Percentiles rank a stretch among this genome's conserved stretches.
Evolutionary conservation across 352 stramenopile genomes (phyloP).

Genomic region (Globisporangium nagaii): DNA sequence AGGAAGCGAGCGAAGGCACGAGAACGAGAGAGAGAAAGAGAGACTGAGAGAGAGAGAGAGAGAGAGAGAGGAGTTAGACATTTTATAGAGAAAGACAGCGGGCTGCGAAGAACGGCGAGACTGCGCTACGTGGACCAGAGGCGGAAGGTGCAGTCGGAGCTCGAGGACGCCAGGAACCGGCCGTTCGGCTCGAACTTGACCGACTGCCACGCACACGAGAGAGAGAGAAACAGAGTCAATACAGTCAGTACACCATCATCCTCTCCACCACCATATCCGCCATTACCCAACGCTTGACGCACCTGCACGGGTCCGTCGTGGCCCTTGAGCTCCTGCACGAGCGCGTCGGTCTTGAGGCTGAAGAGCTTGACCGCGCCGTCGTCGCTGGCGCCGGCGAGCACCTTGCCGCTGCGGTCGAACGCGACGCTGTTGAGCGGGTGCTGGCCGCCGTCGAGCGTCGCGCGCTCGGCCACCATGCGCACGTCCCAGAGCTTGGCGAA

Average conservation of each 20-base stretch:
- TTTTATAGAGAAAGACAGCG: slow-evolving; percentile 3
- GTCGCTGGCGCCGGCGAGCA: slow-evolving; percentile 84
- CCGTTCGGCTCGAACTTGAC: slow-evolving; percentile 89
- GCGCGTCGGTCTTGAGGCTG: slow-evolving; percentile 63
- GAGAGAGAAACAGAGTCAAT: neutral
- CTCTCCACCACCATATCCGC: slow-evolving; percentile 8
- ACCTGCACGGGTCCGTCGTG: slow-evolving; percentile 94
- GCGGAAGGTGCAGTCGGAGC: slow-evolving; percentile 91
- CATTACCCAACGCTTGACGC: slow-evolving; percentile 11
- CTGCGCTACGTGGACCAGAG: slow-evolving; percentile 73
- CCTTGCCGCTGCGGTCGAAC: slow-evolving; percentile 87
- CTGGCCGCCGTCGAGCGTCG: slow-evolving; percentile 79
- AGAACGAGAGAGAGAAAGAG: neutral
- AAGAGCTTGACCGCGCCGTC: slow-evolving; percentile 90
- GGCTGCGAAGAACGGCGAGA: neutral
- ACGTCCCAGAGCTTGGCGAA: slow-evolving; percentile 95
- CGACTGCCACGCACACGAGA: slow-evolving; percentile 30
- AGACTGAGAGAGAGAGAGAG: slow-evolving; percentile 5
- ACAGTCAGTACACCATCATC: slow-evolving; percentile 10
- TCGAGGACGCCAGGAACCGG: slow-evolving; percentile 86
- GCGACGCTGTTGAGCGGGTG: slow-evolving; percentile 89
- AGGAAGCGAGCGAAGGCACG: neutral
- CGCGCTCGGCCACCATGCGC: slow-evolving; percentile 90
- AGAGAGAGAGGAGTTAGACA: slow-evolving; percentile 11
- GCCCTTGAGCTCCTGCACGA: slow-evolving; percentile 76